Base-by-base conservation (phyloP, 2,329 filamentous ascomycete genomes). In the Pseudogymnoascus sp. region DNA sequence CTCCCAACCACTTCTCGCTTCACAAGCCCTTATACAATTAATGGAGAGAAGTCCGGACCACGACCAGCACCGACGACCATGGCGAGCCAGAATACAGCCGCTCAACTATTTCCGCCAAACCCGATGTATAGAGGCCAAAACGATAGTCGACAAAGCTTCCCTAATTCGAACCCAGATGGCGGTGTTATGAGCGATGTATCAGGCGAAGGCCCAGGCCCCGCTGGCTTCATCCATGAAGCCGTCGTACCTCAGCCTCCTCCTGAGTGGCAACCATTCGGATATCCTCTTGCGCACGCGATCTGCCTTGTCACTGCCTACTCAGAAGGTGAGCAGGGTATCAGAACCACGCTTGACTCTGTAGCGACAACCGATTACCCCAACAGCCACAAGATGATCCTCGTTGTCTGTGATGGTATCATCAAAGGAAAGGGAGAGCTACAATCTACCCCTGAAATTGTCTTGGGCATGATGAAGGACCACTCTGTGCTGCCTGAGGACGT, bases 361-460 rank as follows among this genome's bases (percentile, higher is more conserved):
- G 95, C 93, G 60, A 96, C 91, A 77, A 99, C 95, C 2, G 96
- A 99, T 75, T 99, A 99, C 71, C 95, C 95, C 60, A 99, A 99
- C 82, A 97, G 93, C 75, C 96, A 99, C 82, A 99, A 99, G 78
- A 86, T 93, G 29, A 95, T 99, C 70, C 82, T 99, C 65, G 90
- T 97, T 70, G 90, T 99, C 70, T 99, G 95, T 77, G 95, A 99
- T 75, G 95, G 95, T 77, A 85, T 97, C 73, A 96, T 99, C 80
- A 97, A 97, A 78, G 96, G 96, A 68, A 85, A 96, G 72, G 95
- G 96, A 59, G 95, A 99, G 76, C 78, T 82, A 7, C 79, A 89
- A 70, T 90, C 92, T 3, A 99, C 95, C 0, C 95, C 95, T 0
- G 95, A 99, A 11, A 90, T 96, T 69, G 88, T 89, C 68, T 79